phyloP scores from a whole-genome alignment of 176 grass and related monocot species.

The Thinopyrum elongatum region DNA sequence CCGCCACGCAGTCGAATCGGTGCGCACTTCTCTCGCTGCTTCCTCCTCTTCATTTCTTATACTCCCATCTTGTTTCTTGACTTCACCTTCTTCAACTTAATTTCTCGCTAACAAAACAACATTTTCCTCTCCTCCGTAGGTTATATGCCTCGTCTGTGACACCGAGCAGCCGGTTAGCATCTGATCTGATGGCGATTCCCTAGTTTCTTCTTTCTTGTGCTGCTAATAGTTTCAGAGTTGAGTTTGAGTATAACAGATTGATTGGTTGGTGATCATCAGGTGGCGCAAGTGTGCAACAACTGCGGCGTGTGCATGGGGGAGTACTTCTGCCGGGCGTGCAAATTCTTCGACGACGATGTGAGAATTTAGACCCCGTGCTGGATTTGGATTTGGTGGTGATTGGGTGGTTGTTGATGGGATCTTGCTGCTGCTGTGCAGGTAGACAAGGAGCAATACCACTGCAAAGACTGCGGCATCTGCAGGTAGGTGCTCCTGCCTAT shows the following conservation, averaged over 20 bases:
- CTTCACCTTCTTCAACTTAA: too few species aligned
- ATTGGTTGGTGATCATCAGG: constrained; percentile 25
- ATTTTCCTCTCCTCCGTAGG: constrained; percentile 24
- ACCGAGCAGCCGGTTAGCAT: constrained; percentile 72
- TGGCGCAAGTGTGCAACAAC: constrained; percentile 64
- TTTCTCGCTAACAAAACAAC: neutral
- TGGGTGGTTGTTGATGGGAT: constrained; percentile 8
- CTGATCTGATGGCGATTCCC: too few species aligned
- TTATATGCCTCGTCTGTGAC: constrained; percentile 79
- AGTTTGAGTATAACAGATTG: neutral
- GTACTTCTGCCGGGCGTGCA: constrained; percentile 79
- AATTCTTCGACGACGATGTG: constrained; percentile 80
- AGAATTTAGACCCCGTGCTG: neutral
- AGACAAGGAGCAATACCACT: constrained; percentile 77
- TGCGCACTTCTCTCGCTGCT: neutral
- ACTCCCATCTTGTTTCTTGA: too few species aligned
- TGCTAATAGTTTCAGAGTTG: too few species aligned
- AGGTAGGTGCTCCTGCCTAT: constrained; percentile 38
- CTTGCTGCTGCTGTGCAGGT: constrained; percentile 23
- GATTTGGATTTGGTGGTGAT: neutral
- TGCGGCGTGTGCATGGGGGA: constrained; percentile 87
- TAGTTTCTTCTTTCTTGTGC: too few species aligned
- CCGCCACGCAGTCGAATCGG: constrained; percentile 59
- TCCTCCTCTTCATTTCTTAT: too few species aligned
- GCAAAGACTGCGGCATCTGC: constrained; percentile 85